Evolutionary conservation across 371 early-diverging fungal genomes (phyloP).

Genomic region (Mucor racemosus): DNA sequence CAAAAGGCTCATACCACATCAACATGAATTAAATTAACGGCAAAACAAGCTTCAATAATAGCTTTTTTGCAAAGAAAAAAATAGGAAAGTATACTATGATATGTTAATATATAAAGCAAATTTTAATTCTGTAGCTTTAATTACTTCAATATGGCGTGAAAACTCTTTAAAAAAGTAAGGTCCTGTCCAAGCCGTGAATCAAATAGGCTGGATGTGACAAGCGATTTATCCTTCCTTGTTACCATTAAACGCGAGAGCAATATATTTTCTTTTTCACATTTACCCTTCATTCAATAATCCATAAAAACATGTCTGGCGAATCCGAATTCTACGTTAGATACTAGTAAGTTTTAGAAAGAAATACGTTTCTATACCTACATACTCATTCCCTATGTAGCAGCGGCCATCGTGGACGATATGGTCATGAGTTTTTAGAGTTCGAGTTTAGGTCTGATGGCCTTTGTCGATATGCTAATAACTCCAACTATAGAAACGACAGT

Average conservation of each 20-base stretch:
- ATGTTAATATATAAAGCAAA: too few relatives aligned
- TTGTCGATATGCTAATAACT: conserved; percentile 96
- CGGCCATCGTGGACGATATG: conserved; percentile 93
- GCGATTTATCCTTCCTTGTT: too few relatives aligned
- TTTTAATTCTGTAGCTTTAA: too few relatives aligned
- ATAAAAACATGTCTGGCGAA: conserved; percentile 40
- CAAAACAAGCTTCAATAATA: too few relatives aligned
- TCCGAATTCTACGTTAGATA: conserved; percentile 86
- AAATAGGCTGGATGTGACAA: too few relatives aligned
- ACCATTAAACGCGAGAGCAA: background rate
- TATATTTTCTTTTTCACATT: conserved; percentile 1
- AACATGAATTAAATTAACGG: too few relatives aligned
- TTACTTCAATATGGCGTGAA: too few relatives aligned
- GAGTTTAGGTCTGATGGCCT: conserved; percentile 90
- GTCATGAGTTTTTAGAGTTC: conserved; percentile 98
- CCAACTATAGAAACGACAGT: conserved; percentile 96
- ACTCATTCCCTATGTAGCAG: conserved; percentile 54
- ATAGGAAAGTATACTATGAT: too few relatives aligned
- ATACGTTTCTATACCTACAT: background rate
- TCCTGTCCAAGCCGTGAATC: too few relatives aligned
- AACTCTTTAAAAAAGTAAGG: too few relatives aligned
- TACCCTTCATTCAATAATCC: background rate
- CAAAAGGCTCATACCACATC: too few relatives aligned
- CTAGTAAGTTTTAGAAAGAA: conserved; percentile 60
- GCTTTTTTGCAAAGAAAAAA: too few relatives aligned